Conservation (phyloP, 1,284 basidiomycete genomes). For the Malassezia pachydermatis region DNA sequence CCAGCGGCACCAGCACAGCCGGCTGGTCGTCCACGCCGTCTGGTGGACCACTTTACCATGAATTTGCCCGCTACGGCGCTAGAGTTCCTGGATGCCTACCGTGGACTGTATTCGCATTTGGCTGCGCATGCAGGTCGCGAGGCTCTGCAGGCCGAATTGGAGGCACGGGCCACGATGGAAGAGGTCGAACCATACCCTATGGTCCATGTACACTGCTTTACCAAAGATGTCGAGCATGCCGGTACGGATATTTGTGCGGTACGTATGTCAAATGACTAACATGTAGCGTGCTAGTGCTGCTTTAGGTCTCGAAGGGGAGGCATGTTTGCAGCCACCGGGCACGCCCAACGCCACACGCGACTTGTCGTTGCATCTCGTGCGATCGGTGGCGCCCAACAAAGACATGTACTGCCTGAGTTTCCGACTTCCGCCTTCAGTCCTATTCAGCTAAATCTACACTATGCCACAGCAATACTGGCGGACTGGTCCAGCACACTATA, state of each 20-base stretch:
- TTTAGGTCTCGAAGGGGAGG: conserved; percentile 15
- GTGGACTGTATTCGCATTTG: conserved; percentile 57
- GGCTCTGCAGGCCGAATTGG: conserved; percentile 23
- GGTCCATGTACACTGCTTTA: conserved; percentile 95
- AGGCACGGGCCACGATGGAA: conserved; percentile 2
- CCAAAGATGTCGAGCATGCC: conserved; percentile 56
- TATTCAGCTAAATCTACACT: conserved; percentile 13
- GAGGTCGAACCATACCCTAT: conserved; percentile 58
- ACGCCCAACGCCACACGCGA: conserved; percentile 38
- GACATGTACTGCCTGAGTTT: conserved; percentile 98
- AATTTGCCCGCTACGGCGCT: conserved; percentile 89
- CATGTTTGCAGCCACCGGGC: conserved; percentile 11
- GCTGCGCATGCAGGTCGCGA: conserved; percentile 49
- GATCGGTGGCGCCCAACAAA: conserved; percentile 89
- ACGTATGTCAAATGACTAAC: not conserved
- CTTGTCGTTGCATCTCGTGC: conserved; percentile 63
- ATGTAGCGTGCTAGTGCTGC: conserved; percentile 29
- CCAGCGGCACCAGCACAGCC: conserved; percentile 1
- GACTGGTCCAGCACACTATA: conserved; percentile 9
- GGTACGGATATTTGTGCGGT: conserved; percentile 27
- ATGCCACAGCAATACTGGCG: not conserved
- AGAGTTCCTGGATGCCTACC: conserved; percentile 77
- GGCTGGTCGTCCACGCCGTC: conserved; percentile 2
- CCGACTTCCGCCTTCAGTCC: conserved; percentile 57
- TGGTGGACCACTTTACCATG: conserved; percentile 76